Percentiles rank a stretch among this genome's conserved stretches.
These are phyloP conservation scores for Pyrenophora seminiperda DNA, from an alignment of 2,329 filamentous ascomycete species.

Conservation along the genomic window DNA sequence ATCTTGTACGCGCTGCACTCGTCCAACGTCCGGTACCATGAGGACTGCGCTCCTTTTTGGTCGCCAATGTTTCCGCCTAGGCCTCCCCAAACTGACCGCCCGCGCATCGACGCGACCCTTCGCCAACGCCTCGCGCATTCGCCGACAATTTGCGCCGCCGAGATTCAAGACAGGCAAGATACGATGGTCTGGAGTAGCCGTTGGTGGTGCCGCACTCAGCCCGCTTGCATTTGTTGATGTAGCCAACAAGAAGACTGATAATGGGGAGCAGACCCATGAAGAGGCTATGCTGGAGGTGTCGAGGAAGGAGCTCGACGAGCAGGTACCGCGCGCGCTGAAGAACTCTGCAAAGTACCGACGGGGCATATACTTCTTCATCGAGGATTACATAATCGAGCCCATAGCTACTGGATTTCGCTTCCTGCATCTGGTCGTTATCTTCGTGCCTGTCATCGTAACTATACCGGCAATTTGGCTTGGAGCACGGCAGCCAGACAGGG, in stretches of 20 bases:
- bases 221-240: slow-evolving; percentile 65
- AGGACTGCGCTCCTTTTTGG: slow-evolving; percentile 56
- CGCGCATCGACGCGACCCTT: slow-evolving; percentile 32
- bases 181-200: slow-evolving; percentile 41
- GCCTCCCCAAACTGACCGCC: slow-evolving; percentile 28
- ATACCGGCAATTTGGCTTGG: slow-evolving; percentile 85
- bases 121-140: slow-evolving; percentile 35
- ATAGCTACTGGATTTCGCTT: slow-evolving; percentile 87
- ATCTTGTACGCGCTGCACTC: slow-evolving; percentile 25
- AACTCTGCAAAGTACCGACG: slow-evolving; percentile 65
- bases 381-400: slow-evolving; percentile 78
- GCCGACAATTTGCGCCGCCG: slow-evolving; percentile 43
- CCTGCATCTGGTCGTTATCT: slow-evolving; percentile 82
- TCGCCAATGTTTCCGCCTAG: slow-evolving; percentile 57
- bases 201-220: slow-evolving; percentile 50
- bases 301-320: slow-evolving; percentile 74
- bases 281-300: slow-evolving; percentile 86
- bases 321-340: slow-evolving; percentile 65
- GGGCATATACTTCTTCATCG: slow-evolving; percentile 68
- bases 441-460: slow-evolving; percentile 83
- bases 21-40: slow-evolving; percentile 50
- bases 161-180: slow-evolving; percentile 40
- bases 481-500: slow-evolving; percentile 62
- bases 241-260: slow-evolving; percentile 55
- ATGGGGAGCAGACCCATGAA: slow-evolving; percentile 70